These are phyloP conservation scores for Mycosarcoma mackinlayi DNA, from an alignment of 1,284 basidiomycete species.

Conservation along the genomic window DNA sequence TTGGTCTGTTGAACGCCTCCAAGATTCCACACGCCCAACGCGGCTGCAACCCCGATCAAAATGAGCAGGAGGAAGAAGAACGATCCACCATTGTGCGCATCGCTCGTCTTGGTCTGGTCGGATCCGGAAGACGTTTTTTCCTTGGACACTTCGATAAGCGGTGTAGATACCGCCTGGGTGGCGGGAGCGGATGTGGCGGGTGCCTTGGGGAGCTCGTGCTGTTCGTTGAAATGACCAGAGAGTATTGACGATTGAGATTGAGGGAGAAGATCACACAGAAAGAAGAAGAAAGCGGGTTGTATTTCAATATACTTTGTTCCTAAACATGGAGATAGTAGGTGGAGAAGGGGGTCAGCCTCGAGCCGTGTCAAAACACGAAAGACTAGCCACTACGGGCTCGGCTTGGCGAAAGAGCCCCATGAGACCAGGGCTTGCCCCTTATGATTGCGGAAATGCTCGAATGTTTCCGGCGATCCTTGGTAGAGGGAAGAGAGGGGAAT, in stretches of 20 bases:
- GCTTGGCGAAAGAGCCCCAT: too few relatives aligned
- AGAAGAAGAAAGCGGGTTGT: constrained; percentile 3
- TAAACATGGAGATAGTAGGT: background rate
- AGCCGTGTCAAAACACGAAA: too few relatives aligned
- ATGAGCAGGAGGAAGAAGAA: constrained; percentile 43
- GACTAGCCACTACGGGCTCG: too few relatives aligned
- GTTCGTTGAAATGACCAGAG: background rate
- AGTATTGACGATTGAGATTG: background rate
- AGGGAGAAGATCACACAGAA: background rate
- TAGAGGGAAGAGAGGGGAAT: constrained; percentile 4
- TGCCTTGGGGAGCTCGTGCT: background rate
- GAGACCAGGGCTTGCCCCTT: too few relatives aligned
- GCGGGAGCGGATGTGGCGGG: background rate
- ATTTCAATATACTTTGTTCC: constrained; percentile 41
- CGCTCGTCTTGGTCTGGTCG: background rate
- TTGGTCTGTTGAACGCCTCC: constrained; percentile 42
- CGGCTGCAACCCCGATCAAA: constrained; percentile 12
- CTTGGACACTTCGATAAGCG: constrained; percentile 4
- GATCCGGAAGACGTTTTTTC: background rate
- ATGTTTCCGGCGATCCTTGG: too few relatives aligned
- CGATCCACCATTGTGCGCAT: constrained; percentile 13
- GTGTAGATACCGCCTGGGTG: constrained; percentile 1
- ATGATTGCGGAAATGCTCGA: too few relatives aligned
- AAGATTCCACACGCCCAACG: constrained; percentile 20
- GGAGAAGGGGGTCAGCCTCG: background rate